Evolutionary conservation across 139 green algal genomes (phyloP).

Genomic region (Coelastrella sp.): DNA sequence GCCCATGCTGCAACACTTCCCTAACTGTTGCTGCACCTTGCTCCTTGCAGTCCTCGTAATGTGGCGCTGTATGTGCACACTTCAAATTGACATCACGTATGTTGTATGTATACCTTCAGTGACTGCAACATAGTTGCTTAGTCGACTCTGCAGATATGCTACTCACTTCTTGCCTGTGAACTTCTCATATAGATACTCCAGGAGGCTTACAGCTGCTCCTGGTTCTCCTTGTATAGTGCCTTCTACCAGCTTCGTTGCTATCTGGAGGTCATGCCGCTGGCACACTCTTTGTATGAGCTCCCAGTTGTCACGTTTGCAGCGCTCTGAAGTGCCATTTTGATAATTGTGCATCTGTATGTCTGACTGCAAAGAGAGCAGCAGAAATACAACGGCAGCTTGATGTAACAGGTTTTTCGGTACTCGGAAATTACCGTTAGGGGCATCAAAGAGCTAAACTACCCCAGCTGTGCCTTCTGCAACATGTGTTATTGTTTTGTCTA

Average conservation of each 20-base stretch:
- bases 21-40: background rate
- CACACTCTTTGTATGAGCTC: conserved; percentile 49
- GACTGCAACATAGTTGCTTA: too few species aligned
- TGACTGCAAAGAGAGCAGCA: conserved; percentile 56
- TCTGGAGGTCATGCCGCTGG: background rate
- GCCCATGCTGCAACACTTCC: background rate
- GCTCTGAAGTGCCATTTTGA: conserved; percentile 64
- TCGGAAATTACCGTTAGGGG: too few species aligned
- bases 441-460: too few species aligned
- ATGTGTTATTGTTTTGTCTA: too few species aligned
- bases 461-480: too few species aligned
- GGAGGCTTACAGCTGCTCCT: conserved; percentile 55
- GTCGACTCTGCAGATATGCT: too few species aligned
- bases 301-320: conserved; percentile 75
- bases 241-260: conserved; percentile 59
- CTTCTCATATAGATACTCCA: conserved; percentile 69
- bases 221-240: conserved; percentile 56
- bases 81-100: too few species aligned
- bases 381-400: background rate
- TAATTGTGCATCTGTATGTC: conserved; percentile 77
- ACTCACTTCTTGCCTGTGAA: conserved; percentile 76
- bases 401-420: background rate
- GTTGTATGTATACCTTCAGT: background rate
- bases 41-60: background rate
- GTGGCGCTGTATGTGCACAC: too few species aligned